A percentile compares a stretch with the other conserved stretches of the same genome.
Conservation (phyloP, 495 filamentous ascomycete genomes). For the Penicillium pulvis region DNA sequence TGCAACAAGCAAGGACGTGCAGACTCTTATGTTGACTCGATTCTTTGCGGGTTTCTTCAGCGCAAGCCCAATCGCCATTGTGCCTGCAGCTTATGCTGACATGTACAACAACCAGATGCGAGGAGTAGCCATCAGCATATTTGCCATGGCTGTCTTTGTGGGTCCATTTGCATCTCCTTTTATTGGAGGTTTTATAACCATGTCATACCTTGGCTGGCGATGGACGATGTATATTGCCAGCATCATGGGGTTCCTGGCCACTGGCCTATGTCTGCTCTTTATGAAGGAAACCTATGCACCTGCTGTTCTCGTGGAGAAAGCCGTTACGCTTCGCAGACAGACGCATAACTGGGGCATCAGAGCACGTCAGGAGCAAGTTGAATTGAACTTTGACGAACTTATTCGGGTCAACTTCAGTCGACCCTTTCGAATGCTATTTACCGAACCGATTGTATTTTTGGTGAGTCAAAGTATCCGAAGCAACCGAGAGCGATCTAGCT, state of each 20-base stretch:
- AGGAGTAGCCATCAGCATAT: constrained; percentile 52
- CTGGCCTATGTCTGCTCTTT: constrained; percentile 33
- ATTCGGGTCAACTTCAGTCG: constrained; percentile 45
- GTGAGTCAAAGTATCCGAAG: neutral
- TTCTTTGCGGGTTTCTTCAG: constrained; percentile 55
- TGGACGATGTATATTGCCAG: constrained; percentile 50
- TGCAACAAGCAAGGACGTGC: constrained; percentile 59
- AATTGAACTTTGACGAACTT: constrained; percentile 44
- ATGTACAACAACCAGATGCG: constrained; percentile 51
- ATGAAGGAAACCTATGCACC: constrained; percentile 45
- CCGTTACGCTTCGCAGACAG: constrained; percentile 40
- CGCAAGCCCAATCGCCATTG: constrained; percentile 49
- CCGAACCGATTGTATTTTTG: constrained; percentile 40
- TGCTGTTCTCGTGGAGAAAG: constrained; percentile 41
- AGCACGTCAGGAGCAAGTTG: constrained; percentile 51
- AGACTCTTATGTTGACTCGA: constrained; percentile 53
- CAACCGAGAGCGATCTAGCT: neutral
- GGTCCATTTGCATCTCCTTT: constrained; percentile 53
- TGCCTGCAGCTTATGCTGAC: constrained; percentile 53
- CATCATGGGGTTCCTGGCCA: constrained; percentile 42
- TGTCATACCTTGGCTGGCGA: constrained; percentile 48
- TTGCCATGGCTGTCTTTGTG: constrained; percentile 51
- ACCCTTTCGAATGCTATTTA: constrained; percentile 50
- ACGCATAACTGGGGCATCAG: constrained; percentile 53
- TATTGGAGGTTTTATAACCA: constrained; percentile 46